Percentiles rank a stretch among this genome's conserved stretches.
Conservation (phyloP, 768 basidiomycete species). For the Auricularia cornea region DNA sequence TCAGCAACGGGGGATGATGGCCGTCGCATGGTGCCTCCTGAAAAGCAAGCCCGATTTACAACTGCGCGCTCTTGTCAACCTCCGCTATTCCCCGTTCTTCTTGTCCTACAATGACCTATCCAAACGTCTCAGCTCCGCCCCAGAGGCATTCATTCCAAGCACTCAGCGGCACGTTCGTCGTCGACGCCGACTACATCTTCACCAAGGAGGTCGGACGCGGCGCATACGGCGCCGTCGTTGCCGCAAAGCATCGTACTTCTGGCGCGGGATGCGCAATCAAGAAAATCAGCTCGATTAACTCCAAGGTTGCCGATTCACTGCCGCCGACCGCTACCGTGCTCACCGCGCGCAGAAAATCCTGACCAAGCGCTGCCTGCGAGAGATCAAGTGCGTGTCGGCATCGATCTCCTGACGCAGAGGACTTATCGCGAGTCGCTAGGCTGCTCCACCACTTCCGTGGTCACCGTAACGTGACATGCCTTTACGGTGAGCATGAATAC, state of each 20-base stretch:
- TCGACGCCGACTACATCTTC: constrained; percentile 85
- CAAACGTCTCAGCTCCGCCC: background rate
- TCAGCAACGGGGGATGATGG: background rate
- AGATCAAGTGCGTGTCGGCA: constrained; percentile 63
- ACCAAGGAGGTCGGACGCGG: constrained; percentile 97
- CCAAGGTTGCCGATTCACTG: constrained; percentile 44
- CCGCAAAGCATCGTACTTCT: constrained; percentile 72
- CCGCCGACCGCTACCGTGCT: constrained; percentile 5
- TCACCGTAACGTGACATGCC: constrained; percentile 81
- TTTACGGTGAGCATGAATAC: background rate
- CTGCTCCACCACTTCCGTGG: constrained; percentile 95
- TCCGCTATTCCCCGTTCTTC: background rate
- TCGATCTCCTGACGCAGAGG: background rate
- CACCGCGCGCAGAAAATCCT: constrained; percentile 46
- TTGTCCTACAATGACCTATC: background rate
- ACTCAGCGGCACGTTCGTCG: constrained; percentile 78
- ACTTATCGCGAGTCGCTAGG: constrained; percentile 30
- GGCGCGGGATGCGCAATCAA: constrained; percentile 93
- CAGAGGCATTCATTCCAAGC: constrained; percentile 73
- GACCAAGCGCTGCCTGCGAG: constrained; percentile 91
- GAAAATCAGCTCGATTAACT: constrained; percentile 92
- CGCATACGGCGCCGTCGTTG: constrained; percentile 87
- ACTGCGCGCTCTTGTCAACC: background rate
- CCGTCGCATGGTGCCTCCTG: background rate
- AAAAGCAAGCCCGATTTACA: too few relatives aligned